A percentile compares a stretch with the other conserved stretches of the same genome.
phyloP scores from a whole-genome alignment of 345 rosid genomes.

The Citrus inodora region DNA sequence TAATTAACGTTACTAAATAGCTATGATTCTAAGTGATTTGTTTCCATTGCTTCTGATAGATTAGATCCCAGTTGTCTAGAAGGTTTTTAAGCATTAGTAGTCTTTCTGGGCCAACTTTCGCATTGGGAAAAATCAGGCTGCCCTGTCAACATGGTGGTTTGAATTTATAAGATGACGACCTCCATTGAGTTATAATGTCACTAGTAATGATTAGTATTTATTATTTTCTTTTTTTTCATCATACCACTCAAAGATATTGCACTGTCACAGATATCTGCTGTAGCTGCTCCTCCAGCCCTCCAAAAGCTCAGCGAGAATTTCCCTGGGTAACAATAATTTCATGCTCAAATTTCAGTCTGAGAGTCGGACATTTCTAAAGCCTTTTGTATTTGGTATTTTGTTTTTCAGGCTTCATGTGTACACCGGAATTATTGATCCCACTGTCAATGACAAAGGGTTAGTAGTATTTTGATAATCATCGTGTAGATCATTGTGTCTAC shows the following conservation, averaged over 20 bases:
- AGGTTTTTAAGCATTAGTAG: background rate
- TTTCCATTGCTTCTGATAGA: background rate
- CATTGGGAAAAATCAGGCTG: background rate
- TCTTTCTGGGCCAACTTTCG: background rate
- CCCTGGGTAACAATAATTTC: slow-evolving; percentile 61
- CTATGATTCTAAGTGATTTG: background rate
- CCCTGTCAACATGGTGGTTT: background rate
- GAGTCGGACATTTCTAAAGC: background rate
- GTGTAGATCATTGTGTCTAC: background rate
- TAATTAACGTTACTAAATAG: background rate
- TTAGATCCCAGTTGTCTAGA: background rate
- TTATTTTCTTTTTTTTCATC: background rate
- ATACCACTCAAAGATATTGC: slow-evolving; percentile 5
- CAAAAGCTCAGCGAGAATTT: slow-evolving; percentile 88
- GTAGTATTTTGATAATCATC: slow-evolving; percentile 17
- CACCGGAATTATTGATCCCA: slow-evolving; percentile 86
- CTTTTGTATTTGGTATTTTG: slow-evolving; percentile 6
- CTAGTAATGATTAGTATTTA: background rate
- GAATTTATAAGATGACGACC: background rate
- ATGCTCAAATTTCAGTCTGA: background rate
- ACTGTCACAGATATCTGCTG: slow-evolving; percentile 74
- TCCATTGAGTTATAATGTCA: background rate
- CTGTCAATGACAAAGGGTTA: slow-evolving; percentile 80
- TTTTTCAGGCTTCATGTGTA: slow-evolving; percentile 82
- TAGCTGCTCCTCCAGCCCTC: slow-evolving; percentile 93